Evolutionary conservation across 2,329 filamentous ascomycete species (phyloP).

Genomic region (Xylariales sp.): DNA sequence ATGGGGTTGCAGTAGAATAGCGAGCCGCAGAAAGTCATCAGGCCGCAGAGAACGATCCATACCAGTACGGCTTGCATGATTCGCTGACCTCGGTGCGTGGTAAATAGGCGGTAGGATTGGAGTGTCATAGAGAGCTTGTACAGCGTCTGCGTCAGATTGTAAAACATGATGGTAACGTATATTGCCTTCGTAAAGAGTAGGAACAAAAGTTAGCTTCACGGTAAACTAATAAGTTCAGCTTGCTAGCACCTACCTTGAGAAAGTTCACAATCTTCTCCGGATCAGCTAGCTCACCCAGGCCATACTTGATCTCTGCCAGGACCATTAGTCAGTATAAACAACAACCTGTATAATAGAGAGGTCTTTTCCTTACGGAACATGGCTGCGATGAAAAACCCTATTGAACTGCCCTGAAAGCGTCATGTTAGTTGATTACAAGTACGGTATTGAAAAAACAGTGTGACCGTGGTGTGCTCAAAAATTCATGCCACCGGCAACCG

Average conservation of each 20-base stretch:
- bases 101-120: not conserved
- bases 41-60: not conserved
- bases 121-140: not conserved
- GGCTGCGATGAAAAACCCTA: not conserved
- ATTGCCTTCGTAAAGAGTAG: not conserved
- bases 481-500: no score
- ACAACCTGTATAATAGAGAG: not conserved
- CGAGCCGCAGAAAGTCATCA: not conserved
- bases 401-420: not conserved
- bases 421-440: no score
- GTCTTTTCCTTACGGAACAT: not conserved
- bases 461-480: no score
- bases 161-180: not conserved
- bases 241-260: not conserved
- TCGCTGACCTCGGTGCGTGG: not conserved
- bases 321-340: not conserved
- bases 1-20: not conserved
- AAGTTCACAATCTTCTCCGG: not conserved
- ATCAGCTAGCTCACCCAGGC: not conserved
- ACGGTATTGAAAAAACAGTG: no score
- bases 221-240: no score
- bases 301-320: not conserved
- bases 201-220: no score
- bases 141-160: not conserved
- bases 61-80: not conserved